Evolutionary conservation across 495 filamentous ascomycete genomes (phyloP).

Genomic region (Friedmanniomyces endolithicus): DNA sequence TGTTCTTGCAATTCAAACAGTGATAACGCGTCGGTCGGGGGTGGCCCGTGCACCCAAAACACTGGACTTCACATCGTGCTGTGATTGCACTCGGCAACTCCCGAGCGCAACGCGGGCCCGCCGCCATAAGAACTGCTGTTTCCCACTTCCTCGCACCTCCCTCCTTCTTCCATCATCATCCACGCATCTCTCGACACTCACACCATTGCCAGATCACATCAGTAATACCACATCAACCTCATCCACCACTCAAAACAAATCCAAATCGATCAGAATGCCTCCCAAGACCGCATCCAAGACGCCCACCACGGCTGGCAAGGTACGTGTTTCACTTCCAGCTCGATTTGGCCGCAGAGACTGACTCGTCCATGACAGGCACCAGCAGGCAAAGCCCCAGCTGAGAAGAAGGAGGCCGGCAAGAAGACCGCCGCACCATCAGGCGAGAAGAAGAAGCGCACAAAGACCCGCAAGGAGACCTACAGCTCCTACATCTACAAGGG

Average conservation of each 20-base stretch:
- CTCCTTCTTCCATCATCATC: slow-evolving; percentile 16
- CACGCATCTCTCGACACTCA: neutral
- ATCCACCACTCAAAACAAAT: slow-evolving; percentile 10
- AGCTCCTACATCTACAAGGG: slow-evolving; percentile 99
- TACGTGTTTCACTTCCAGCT: neutral
- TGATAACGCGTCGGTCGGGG: neutral
- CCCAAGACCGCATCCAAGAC: slow-evolving; percentile 40
- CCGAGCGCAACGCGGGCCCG: too few species aligned
- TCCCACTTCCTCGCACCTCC: neutral
- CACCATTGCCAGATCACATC: slow-evolving; percentile 16
- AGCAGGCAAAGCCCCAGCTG: slow-evolving; percentile 74
- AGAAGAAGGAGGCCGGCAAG: slow-evolving; percentile 99
- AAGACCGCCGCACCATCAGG: slow-evolving; percentile 85
- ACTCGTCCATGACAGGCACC: slow-evolving; percentile 51
- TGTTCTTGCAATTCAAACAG: neutral
- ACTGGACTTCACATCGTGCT: too few species aligned
- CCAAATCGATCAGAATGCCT: slow-evolving; percentile 18
- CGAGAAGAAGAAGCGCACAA: slow-evolving; percentile 99
- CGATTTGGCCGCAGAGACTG: neutral
- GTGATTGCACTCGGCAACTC: too few species aligned
- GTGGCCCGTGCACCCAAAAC: too few species aligned
- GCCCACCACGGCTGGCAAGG: slow-evolving; percentile 77
- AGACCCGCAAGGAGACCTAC: slow-evolving; percentile 99
- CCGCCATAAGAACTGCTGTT: too few species aligned
- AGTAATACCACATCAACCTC: slow-evolving; percentile 10